Evolutionary conservation across 257 asterid species (phyloP).

Genomic region (Ocimum tenuiflorum): DNA sequence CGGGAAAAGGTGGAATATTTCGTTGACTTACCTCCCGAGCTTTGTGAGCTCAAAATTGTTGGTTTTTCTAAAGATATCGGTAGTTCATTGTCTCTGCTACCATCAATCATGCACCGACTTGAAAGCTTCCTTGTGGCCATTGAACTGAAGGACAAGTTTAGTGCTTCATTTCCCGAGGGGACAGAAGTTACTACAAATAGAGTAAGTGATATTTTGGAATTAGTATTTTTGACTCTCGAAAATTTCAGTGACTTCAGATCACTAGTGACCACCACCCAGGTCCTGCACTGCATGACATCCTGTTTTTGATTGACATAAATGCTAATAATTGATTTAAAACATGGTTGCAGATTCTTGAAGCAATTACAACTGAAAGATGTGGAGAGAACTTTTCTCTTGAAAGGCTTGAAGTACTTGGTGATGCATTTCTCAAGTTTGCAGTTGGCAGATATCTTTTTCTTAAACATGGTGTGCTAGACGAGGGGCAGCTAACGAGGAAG

Average conservation of each 20-base stretch:
- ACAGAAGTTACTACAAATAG: slow-evolving; percentile 50
- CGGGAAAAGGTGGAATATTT: slow-evolving; percentile 85
- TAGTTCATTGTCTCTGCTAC: slow-evolving; percentile 82
- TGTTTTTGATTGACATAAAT: neutral
- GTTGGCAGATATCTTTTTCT: slow-evolving; percentile 88
- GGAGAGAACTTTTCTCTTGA: slow-evolving; percentile 77
- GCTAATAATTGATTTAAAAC: slow-evolving; percentile 21
- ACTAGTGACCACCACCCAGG: neutral
- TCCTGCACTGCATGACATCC: neutral
- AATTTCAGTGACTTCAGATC: neutral
- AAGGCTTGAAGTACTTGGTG: slow-evolving; percentile 98
- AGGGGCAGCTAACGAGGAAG: slow-evolving; percentile 86
- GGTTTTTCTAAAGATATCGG: slow-evolving; percentile 94
- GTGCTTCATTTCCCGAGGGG: slow-evolving; percentile 79
- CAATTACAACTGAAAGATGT: slow-evolving; percentile 88
- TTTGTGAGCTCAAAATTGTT: slow-evolving; percentile 79
- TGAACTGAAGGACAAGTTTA: slow-evolving; percentile 57
- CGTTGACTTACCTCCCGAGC: slow-evolving; percentile 83
- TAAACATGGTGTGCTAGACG: slow-evolving; percentile 57
- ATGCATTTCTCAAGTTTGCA: slow-evolving; percentile 93
- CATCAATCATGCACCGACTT: slow-evolving; percentile 85
- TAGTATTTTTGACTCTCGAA: neutral
- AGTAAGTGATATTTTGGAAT: slow-evolving; percentile 38
- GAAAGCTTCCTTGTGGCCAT: slow-evolving; percentile 83
- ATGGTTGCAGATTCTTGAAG: slow-evolving; percentile 83